Percentiles rank a stretch among this genome's conserved stretches.
phyloP scores from a whole-genome alignment of 352 stramenopile species.

The Pythium phragmitis region DNA sequence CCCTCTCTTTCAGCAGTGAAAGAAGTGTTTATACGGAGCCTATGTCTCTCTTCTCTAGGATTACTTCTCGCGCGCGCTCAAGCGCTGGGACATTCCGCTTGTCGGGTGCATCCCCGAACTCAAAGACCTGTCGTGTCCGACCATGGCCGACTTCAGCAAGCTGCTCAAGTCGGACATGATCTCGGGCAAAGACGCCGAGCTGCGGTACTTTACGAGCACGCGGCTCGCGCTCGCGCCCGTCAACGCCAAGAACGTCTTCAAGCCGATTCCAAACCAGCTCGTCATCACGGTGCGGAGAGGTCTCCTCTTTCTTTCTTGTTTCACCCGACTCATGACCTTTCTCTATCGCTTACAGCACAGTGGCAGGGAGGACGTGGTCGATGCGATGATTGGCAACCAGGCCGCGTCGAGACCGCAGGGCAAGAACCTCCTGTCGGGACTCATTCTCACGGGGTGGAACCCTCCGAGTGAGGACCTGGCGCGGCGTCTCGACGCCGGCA shows the following conservation, averaged over 20 bases:
- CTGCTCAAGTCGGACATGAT: conserved; percentile 81
- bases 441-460: conserved; percentile 86
- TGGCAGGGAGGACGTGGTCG: conserved; percentile 78
- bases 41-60: conserved; percentile 36
- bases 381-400: conserved; percentile 85
- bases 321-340: background rate
- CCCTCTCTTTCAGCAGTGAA: background rate
- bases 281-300: conserved; percentile 68
- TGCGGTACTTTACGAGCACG: conserved; percentile 85
- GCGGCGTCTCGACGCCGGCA: conserved; percentile 69
- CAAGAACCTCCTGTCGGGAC: conserved; percentile 63
- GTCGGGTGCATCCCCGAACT: conserved; percentile 87
- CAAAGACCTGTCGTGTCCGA: conserved; percentile 79
- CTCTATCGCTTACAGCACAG: conserved; percentile 52
- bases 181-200: conserved; percentile 66
- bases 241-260: conserved; percentile 77
- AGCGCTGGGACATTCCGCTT: conserved; percentile 87
- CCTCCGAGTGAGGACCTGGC: conserved; percentile 66
- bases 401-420: conserved; percentile 63
- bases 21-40: background rate
- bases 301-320: background rate
- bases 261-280: conserved; percentile 83
- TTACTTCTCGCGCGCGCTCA: conserved; percentile 89
- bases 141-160: conserved; percentile 87
- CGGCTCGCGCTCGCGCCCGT: conserved; percentile 79